Evolutionary conservation across 345 rosid species (phyloP).

Genomic region (Acer campestre): DNA sequence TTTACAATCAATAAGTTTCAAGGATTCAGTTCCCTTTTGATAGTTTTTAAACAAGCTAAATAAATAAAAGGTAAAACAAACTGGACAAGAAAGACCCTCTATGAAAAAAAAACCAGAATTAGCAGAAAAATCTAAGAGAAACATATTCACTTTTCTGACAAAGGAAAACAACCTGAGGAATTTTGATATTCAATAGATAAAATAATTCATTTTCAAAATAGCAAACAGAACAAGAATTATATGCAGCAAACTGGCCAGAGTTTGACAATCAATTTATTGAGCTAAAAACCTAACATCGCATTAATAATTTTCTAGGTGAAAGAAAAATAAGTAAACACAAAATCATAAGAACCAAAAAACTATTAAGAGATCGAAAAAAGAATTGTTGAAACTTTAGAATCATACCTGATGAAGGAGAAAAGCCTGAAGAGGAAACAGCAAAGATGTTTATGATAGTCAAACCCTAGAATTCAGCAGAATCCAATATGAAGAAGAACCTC

Average conservation of each 20-base stretch:
- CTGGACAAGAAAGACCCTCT: too few relatives aligned
- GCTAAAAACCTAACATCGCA: not conserved
- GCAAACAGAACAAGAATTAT: not conserved
- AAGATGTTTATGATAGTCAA: constrained; percentile 19
- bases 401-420: constrained; percentile 32
- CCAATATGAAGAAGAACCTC: constrained; percentile 22
- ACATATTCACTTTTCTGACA: not conserved
- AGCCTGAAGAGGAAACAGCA: constrained; percentile 16
- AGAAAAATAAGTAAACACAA: not conserved
- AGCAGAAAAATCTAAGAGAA: too few relatives aligned
- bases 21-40: not conserved
- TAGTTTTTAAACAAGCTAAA: not conserved
- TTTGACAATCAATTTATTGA: not conserved
- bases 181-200: not conserved
- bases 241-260: not conserved
- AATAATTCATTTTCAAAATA: not conserved
- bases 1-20: not conserved
- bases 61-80: not conserved
- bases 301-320: not conserved
- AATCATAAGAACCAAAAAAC: constrained; percentile 8
- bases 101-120: too few relatives aligned
- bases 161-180: not conserved
- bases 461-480: constrained; percentile 31
- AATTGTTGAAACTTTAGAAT: not conserved
- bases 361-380: not conserved